Percentiles rank a stretch among this genome's conserved stretches.
These are phyloP conservation scores for Didymella sp. DNA, from an alignment of 2,329 filamentous ascomycete species.

Conservation along the genomic window DNA sequence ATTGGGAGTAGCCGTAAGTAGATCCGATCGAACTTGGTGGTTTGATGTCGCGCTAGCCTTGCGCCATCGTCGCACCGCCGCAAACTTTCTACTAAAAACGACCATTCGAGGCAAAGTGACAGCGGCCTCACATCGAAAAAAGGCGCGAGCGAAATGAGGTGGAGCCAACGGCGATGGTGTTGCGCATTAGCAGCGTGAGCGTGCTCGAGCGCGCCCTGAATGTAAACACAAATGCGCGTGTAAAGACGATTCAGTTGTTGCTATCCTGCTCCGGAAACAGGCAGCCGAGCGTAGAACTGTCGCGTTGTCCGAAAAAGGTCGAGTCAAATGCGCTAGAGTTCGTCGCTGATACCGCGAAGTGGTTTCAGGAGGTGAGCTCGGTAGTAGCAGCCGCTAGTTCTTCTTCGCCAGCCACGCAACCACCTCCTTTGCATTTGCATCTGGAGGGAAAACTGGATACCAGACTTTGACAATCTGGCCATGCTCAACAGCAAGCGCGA, in stretches of 20 bases:
- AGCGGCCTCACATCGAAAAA: slow-evolving; percentile 17
- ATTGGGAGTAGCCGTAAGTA: slow-evolving; percentile 33
- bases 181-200: slow-evolving; percentile 11
- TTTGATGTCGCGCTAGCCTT: slow-evolving; percentile 35
- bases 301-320: slow-evolving; percentile 3
- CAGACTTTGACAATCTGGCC: slow-evolving; percentile 52
- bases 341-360: slow-evolving; percentile 24
- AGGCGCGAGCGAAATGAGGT: slow-evolving; percentile 16
- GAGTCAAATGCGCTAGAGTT: slow-evolving; percentile 31
- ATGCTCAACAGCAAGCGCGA: slow-evolving; percentile 50
- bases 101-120: slow-evolving; percentile 22
- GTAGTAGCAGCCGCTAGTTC: slow-evolving; percentile 33
- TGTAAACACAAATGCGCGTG: neutral
- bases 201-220: neutral
- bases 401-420: slow-evolving; percentile 42
- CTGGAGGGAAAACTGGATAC: slow-evolving; percentile 55
- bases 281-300: slow-evolving; percentile 5
- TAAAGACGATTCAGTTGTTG: slow-evolving; percentile 3
- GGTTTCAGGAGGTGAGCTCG: slow-evolving; percentile 34
- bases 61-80: slow-evolving; percentile 31
- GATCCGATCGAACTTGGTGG: slow-evolving; percentile 32
- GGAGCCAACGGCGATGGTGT: slow-evolving; percentile 14
- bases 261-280: neutral
- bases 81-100: slow-evolving; percentile 29
- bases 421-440: slow-evolving; percentile 51